These are phyloP conservation scores for Trichoderma reesei DNA, from an alignment of 495 filamentous ascomycete species.

Conservation along the genomic window DNA sequence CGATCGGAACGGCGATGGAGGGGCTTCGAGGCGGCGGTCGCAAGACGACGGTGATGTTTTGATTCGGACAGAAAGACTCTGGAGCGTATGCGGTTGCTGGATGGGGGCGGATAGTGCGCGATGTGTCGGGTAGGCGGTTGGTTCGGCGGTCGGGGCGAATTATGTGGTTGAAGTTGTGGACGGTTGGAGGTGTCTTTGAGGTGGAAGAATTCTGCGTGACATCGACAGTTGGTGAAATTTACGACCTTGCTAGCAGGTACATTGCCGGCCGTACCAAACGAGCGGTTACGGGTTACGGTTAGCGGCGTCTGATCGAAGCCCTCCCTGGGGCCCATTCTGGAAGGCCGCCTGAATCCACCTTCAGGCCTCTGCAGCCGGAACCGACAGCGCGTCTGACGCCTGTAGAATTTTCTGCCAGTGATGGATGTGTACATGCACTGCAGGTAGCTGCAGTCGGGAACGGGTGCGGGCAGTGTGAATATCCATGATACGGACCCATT, in stretches of 20 bases:
- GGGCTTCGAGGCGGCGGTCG: conserved; percentile 4
- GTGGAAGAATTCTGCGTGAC: conserved; percentile 8
- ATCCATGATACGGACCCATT: too few relatives aligned
- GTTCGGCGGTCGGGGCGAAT: not conserved
- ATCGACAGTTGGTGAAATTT: conserved; percentile 6
- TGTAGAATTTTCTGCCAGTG: not conserved
- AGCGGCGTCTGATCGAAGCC: conserved; percentile 3
- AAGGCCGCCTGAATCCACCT: not conserved
- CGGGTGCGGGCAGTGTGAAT: not conserved
- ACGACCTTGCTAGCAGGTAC: conserved; percentile 5
- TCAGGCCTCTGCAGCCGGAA: conserved; percentile 3
- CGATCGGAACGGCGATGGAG: not conserved
- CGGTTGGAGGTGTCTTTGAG: conserved; percentile 1
- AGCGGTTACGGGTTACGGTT: conserved; percentile 8
- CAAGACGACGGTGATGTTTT: not conserved
- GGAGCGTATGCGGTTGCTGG: too few relatives aligned
- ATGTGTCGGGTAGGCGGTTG: not conserved
- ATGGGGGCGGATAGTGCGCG: not conserved
- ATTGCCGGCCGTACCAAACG: conserved; percentile 1
- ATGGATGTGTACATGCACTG: not conserved
- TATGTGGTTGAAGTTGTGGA: conserved; percentile 8
- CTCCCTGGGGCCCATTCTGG: not conserved
- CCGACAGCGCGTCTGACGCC: not conserved
- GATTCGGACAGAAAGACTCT: not conserved
- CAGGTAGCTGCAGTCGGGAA: not conserved